Percentiles rank a stretch among this genome's conserved stretches.
These are phyloP conservation scores for Tetradesmus lagerheimii DNA, from an alignment of 139 green algal species.

Conservation along the genomic window DNA sequence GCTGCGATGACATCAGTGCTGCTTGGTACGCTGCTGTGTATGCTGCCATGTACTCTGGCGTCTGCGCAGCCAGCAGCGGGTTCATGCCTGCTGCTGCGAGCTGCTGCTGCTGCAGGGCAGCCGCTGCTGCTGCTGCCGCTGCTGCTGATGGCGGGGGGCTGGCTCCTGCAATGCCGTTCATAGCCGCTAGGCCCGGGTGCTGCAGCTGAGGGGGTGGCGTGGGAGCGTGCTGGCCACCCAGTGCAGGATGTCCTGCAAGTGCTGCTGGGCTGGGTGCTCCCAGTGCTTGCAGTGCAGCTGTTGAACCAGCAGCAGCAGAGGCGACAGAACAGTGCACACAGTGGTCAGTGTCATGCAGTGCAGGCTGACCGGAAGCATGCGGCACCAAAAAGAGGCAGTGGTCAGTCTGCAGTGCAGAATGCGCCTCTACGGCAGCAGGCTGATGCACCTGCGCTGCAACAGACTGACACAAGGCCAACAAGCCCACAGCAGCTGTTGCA, in stretches of 20 bases:
- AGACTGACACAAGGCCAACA: background rate
- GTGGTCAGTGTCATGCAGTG: background rate
- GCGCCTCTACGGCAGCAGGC: too few relatives aligned
- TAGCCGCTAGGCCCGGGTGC: background rate
- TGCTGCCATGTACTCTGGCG: conserved; percentile 87
- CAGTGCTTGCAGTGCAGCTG: conserved; percentile 46
- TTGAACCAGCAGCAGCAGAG: background rate
- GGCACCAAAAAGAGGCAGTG: too few relatives aligned
- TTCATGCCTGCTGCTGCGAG: conserved; percentile 36
- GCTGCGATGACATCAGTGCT: conserved; percentile 86
- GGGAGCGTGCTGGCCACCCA: background rate
- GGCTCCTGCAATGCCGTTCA: conserved; percentile 35
- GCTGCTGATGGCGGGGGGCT: conserved; percentile 41
- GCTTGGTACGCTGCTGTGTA: conserved; percentile 92
- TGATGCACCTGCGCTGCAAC: too few relatives aligned
- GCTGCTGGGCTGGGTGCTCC: conserved; percentile 24
- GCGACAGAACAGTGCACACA: background rate
- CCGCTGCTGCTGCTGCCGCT: conserved; percentile 38
- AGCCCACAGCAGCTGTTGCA: background rate
- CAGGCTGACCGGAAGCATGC: too few relatives aligned
- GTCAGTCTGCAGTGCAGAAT: too few relatives aligned
- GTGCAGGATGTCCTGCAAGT: background rate
- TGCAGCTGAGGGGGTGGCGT: conserved; percentile 42
- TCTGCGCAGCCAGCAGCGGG: conserved; percentile 35
- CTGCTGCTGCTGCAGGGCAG: conserved; percentile 31